These are phyloP conservation scores for Ajuga reptans DNA, from an alignment of 305 asterid genomes.

Conservation along the genomic window DNA sequence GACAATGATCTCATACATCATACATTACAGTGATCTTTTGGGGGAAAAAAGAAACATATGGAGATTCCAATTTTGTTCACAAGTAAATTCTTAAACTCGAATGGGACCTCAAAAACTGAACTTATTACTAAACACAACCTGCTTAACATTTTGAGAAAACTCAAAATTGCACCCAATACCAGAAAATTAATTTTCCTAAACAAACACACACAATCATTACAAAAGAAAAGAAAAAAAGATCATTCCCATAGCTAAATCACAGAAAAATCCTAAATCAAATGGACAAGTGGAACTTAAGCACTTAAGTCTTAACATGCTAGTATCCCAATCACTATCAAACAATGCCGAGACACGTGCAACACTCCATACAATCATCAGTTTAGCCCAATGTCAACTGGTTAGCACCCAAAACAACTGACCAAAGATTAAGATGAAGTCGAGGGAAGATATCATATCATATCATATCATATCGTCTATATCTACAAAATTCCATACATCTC, in stretches of 20 bases:
- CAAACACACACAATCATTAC: background rate
- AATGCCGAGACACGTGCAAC: background rate
- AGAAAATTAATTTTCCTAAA: background rate
- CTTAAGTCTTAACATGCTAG: background rate
- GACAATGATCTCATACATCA: background rate
- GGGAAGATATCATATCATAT: background rate
- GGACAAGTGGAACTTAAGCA: background rate
- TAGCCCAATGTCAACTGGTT: background rate
- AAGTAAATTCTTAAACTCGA: background rate
- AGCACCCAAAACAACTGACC: background rate
- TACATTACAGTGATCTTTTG: too few species aligned
- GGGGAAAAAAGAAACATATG: background rate
- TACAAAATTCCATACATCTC: background rate
- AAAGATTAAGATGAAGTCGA: background rate
- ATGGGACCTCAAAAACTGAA: background rate
- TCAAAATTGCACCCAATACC: background rate
- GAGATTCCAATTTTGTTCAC: background rate
- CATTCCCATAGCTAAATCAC: background rate
- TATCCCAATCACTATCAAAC: background rate
- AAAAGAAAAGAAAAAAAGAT: background rate
- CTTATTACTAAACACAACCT: background rate
- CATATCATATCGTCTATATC: background rate
- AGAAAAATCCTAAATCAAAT: background rate
- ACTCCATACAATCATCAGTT: too few species aligned
- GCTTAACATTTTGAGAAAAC: background rate